Conservation (phyloP, 1,139 yeast species). For the Debaryomyces coudertii region DNA sequence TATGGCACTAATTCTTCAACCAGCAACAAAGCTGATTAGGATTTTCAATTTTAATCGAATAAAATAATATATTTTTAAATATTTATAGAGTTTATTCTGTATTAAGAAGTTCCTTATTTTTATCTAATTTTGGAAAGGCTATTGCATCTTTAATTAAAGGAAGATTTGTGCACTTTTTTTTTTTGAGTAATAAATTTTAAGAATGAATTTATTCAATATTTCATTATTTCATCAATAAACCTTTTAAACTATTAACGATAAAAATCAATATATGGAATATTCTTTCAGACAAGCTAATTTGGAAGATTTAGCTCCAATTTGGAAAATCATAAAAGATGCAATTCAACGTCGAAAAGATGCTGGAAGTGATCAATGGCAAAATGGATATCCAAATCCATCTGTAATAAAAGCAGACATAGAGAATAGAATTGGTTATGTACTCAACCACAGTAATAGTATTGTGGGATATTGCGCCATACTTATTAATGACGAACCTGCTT, state of each 20-base stretch:
- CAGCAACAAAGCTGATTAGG: too few relatives aligned
- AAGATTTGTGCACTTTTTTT: too few relatives aligned
- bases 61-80: too few relatives aligned
- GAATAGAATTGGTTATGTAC: not conserved
- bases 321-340: slow-evolving; percentile 1
- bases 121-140: too few relatives aligned
- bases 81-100: too few relatives aligned
- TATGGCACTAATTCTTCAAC: not conserved
- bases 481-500: not conserved
- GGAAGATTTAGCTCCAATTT: slow-evolving; percentile 1
- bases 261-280: too few relatives aligned
- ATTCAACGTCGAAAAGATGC: not conserved
- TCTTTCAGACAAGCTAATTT: not conserved
- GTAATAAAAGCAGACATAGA: not conserved
- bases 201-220: slow-evolving; percentile 31
- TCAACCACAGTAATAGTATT: not conserved
- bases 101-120: too few relatives aligned
- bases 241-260: not conserved
- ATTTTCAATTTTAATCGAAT: too few relatives aligned
- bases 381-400: slow-evolving; percentile 1
- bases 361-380: slow-evolving; percentile 2
- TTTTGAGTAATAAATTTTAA: too few relatives aligned
- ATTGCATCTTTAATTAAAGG: too few relatives aligned
- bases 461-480: not conserved
- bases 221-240: not conserved